Evolutionary conservation across 495 filamentous ascomycete genomes (phyloP).

Genomic region (Xylaria telfairii): DNA sequence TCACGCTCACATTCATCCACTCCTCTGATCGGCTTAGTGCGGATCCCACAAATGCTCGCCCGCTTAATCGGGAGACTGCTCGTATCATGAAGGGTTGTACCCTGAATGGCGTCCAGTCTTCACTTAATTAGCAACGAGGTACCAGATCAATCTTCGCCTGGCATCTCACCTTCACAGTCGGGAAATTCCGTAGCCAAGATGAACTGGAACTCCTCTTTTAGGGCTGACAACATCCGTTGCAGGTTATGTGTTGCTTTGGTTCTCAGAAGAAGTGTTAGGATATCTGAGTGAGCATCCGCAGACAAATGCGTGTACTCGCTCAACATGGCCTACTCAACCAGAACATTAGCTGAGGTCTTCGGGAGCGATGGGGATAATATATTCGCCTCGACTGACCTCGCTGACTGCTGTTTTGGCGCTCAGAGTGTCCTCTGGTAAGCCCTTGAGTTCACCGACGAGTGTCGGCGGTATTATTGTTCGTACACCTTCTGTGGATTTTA

Average conservation of each 20-base stretch:
- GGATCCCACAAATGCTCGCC: slow-evolving; percentile 43
- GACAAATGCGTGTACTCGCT: slow-evolving; percentile 46
- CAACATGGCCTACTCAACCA: slow-evolving; percentile 40
- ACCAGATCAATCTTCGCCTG: slow-evolving; percentile 14
- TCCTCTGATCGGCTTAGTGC: slow-evolving; percentile 40
- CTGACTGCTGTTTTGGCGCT: slow-evolving; percentile 45
- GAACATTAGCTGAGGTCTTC: neutral
- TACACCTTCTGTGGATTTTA: slow-evolving; percentile 48
- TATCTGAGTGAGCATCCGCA: slow-evolving; percentile 39
- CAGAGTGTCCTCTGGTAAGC: slow-evolving; percentile 45
- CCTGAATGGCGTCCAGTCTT: slow-evolving; percentile 47
- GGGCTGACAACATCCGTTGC: slow-evolving; percentile 38
- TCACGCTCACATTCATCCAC: slow-evolving; percentile 45
- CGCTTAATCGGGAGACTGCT: slow-evolving; percentile 40
- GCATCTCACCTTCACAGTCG: slow-evolving; percentile 37
- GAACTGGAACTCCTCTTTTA: slow-evolving; percentile 43
- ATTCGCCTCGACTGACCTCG: slow-evolving; percentile 34
- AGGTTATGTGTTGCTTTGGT: slow-evolving; percentile 43
- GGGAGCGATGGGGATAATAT: neutral
- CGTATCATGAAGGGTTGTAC: slow-evolving; percentile 46
- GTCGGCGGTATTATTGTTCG: slow-evolving; percentile 44
- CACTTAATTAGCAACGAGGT: slow-evolving; percentile 20
- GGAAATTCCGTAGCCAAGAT: slow-evolving; percentile 43
- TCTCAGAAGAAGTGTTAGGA: slow-evolving; percentile 37
- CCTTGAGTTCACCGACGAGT: slow-evolving; percentile 46